Percentiles rank a stretch among this genome's conserved stretches.
Evolutionary conservation across 139 green algal species (phyloP).

Genomic region (Chlorella sp.): DNA sequence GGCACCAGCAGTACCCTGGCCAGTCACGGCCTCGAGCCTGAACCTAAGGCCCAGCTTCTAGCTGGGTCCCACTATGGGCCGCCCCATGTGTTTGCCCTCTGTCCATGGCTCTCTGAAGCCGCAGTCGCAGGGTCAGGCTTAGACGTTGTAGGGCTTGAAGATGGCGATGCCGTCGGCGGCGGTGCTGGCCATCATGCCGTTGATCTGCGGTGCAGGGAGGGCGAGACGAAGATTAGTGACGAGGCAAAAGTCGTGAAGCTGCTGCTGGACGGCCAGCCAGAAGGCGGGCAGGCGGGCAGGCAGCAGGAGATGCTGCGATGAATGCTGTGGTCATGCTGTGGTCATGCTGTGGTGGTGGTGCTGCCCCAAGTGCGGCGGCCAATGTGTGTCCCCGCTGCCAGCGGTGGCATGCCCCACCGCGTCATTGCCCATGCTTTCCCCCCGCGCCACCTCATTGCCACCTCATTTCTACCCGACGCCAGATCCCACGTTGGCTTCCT

Average conservation of each 20-base stretch:
- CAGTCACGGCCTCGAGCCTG: no score
- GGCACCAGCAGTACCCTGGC: neutral
- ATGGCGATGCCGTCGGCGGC: constrained; percentile 95
- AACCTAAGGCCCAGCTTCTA: no score
- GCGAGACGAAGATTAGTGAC: neutral
- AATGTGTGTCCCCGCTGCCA: neutral
- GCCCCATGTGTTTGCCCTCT: neutral
- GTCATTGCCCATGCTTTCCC: neutral
- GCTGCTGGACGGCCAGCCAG: no score
- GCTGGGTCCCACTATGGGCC: neutral
- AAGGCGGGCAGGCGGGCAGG: neutral
- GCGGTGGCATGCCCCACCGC: neutral
- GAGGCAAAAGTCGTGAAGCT: neutral
- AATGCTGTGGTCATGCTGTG: neutral
- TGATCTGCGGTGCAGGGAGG: constrained; percentile 78
- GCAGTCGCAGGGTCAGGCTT: neutral
- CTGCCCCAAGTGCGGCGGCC: neutral
- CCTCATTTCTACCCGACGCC: no score
- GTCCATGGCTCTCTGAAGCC: neutral
- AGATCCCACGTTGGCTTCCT: no score
- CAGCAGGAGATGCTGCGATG: neutral
- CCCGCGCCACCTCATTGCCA: no score
- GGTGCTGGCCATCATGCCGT: constrained; percentile 88
- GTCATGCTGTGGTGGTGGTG: neutral
- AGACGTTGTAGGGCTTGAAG: constrained; percentile 96